phyloP scores from a whole-genome alignment of 1,139 yeast genomes.

The Yamadazyma sp. region DNA sequence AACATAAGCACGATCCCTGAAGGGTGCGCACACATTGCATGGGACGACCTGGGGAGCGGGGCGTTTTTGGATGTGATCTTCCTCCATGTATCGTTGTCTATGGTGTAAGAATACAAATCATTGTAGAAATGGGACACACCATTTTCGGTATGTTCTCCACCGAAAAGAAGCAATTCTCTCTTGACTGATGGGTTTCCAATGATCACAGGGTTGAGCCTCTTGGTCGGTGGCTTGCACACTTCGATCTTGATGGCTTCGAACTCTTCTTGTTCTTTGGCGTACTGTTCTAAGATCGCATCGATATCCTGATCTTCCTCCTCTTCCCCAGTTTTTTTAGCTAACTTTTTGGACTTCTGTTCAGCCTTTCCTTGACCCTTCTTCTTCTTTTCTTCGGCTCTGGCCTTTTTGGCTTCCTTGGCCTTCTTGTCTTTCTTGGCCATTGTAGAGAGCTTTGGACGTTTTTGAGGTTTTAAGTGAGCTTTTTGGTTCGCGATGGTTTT shows the following conservation, averaged over 20 bases:
- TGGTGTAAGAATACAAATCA: conserved; percentile 71
- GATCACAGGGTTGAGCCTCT: conserved; percentile 72
- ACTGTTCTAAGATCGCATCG: conserved; percentile 77
- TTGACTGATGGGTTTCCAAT: conserved; percentile 75
- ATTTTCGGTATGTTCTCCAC: conserved; percentile 75
- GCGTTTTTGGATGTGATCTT: conserved; percentile 76
- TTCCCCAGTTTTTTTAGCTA: conserved; percentile 70
- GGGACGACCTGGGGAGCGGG: conserved; percentile 92
- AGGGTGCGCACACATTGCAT: conserved; percentile 92
- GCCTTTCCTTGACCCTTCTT: conserved; percentile 76
- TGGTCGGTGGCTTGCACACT: conserved; percentile 57
- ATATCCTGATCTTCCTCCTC: conserved; percentile 88
- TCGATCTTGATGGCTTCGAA: conserved; percentile 72
- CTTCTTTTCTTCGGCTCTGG: conserved; percentile 80
- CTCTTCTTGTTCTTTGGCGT: conserved; percentile 75
- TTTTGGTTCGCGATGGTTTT: conserved; percentile 6
- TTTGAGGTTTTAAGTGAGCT: too few relatives aligned
- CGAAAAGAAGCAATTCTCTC: conserved; percentile 78
- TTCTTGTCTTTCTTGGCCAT: conserved; percentile 89
- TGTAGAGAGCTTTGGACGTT: too few relatives aligned
- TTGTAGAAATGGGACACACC: conserved; percentile 72
- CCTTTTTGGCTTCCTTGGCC: conserved; percentile 89
- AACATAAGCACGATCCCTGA: conserved; percentile 81
- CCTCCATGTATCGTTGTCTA: conserved; percentile 84
- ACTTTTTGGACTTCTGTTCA: conserved; percentile 69